Conservation (phyloP, 495 filamentous ascomycete species). For the Ascodesmis nigricans region DNA sequence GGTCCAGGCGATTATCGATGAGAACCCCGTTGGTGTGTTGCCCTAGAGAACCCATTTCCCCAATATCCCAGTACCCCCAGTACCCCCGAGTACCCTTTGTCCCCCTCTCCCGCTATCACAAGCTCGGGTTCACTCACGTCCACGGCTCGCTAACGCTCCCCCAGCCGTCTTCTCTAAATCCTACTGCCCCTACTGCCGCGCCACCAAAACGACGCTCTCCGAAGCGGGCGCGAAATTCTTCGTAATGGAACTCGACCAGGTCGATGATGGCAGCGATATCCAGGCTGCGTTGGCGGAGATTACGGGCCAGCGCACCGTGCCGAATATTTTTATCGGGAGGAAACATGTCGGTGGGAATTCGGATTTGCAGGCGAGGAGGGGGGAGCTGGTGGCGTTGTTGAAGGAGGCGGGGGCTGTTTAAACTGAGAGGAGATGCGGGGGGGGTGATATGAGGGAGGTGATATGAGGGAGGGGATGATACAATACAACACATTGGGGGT, state of each 20-base stretch:
- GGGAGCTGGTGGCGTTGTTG: slow-evolving; percentile 34
- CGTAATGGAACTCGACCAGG: slow-evolving; percentile 63
- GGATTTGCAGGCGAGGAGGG: slow-evolving; percentile 52
- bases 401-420: slow-evolving; percentile 45
- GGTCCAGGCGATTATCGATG: slow-evolving; percentile 68
- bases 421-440: too few relatives aligned
- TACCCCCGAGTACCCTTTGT: slow-evolving; percentile 1
- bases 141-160: not conserved
- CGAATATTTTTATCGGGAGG: slow-evolving; percentile 81
- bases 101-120: not conserved
- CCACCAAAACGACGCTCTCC: slow-evolving; percentile 52
- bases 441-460: too few relatives aligned
- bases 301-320: slow-evolving; percentile 64
- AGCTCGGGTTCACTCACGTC: not conserved
- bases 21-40: slow-evolving; percentile 66
- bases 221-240: slow-evolving; percentile 49
- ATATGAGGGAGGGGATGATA: too few relatives aligned
- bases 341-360: slow-evolving; percentile 94
- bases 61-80: slow-evolving; percentile 2
- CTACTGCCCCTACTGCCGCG: slow-evolving; percentile 84
- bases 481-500: too few relatives aligned
- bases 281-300: slow-evolving; percentile 67
- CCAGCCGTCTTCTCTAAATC: slow-evolving; percentile 87
- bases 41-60: too few relatives aligned
- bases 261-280: slow-evolving; percentile 64